These are phyloP conservation scores for Boechera retrofracta DNA, from an alignment of 345 rosid species.

Conservation along the genomic window DNA sequence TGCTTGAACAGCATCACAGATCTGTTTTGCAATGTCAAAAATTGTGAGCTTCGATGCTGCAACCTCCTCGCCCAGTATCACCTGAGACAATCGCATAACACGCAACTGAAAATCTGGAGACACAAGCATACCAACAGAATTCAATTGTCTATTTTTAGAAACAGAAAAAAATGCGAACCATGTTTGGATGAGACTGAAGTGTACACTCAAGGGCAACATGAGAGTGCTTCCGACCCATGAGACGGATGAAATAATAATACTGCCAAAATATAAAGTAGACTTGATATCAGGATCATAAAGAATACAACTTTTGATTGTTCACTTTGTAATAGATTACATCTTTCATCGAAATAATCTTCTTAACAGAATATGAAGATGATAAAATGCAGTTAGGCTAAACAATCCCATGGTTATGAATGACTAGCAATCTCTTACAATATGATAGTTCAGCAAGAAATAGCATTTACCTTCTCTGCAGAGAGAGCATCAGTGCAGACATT, in stretches of 20 bases:
- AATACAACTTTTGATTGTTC: background rate
- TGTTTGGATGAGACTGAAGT: slow-evolving; percentile 96
- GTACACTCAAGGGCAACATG: slow-evolving; percentile 98
- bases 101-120: slow-evolving; percentile 21
- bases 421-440: slow-evolving; percentile 7
- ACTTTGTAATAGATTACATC: slow-evolving; percentile 21
- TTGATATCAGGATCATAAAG: slow-evolving; percentile 22
- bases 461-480: slow-evolving; percentile 91
- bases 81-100: slow-evolving; percentile 53
- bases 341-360: slow-evolving; percentile 10
- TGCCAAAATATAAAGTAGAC: slow-evolving; percentile 39
- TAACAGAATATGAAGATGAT: slow-evolving; percentile 8
- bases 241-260: slow-evolving; percentile 97
- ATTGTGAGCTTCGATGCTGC: slow-evolving; percentile 98
- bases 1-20: slow-evolving; percentile 97
- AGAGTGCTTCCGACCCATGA: slow-evolving; percentile 97
- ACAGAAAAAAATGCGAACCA: slow-evolving; percentile 60
- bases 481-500: slow-evolving; percentile 97
- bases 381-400: slow-evolving; percentile 14
- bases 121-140: slow-evolving; percentile 7
- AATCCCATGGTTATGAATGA: background rate
- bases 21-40: slow-evolving; percentile 84
- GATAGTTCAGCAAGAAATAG: background rate
- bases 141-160: background rate
- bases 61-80: slow-evolving; percentile 95